phyloP scores from a whole-genome alignment of 169 alveolate species.

The Plasmodium cynomolgi region DNA sequence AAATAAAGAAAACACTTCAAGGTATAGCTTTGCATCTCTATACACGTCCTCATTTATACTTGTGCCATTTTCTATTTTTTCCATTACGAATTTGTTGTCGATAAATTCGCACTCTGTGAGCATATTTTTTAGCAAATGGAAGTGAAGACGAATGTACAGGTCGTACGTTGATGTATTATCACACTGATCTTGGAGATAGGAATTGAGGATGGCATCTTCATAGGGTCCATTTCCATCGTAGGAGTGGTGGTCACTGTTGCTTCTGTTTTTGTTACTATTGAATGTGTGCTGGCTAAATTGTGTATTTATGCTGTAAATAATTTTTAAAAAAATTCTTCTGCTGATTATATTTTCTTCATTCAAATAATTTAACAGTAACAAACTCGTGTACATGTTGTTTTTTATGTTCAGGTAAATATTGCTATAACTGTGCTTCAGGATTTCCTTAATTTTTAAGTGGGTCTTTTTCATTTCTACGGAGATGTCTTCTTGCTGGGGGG shows the following conservation, averaged over 20 bases:
- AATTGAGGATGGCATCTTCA: constrained; percentile 8
- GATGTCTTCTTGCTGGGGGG: neutral
- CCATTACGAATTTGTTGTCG: neutral
- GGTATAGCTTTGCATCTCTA: constrained; percentile 8
- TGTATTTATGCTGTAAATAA: constrained; percentile 20
- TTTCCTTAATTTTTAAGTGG: constrained; percentile 31
- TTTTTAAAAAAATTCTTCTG: constrained; percentile 25
- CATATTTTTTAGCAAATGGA: constrained; percentile 37
- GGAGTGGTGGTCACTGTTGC: neutral
- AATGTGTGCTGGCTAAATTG: neutral
- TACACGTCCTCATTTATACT: constrained; percentile 32
- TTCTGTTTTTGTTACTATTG: neutral
- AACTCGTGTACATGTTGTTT: constrained; percentile 34
- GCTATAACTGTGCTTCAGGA: constrained; percentile 32
- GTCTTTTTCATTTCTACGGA: constrained; percentile 6
- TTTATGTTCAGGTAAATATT: constrained; percentile 30
- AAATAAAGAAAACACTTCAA: constrained; percentile 18
- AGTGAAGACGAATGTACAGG: constrained; percentile 25
- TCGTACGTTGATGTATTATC: constrained; percentile 23
- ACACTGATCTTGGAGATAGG: constrained; percentile 32
- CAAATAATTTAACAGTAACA: constrained; percentile 52
- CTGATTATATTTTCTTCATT: constrained; percentile 47
- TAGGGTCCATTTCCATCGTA: neutral
- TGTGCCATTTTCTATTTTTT: constrained; percentile 16
- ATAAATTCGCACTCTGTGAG: constrained; percentile 41